phyloP scores from a whole-genome alignment of 495 filamentous ascomycete species.

The Trichoderma asperelloides region DNA sequence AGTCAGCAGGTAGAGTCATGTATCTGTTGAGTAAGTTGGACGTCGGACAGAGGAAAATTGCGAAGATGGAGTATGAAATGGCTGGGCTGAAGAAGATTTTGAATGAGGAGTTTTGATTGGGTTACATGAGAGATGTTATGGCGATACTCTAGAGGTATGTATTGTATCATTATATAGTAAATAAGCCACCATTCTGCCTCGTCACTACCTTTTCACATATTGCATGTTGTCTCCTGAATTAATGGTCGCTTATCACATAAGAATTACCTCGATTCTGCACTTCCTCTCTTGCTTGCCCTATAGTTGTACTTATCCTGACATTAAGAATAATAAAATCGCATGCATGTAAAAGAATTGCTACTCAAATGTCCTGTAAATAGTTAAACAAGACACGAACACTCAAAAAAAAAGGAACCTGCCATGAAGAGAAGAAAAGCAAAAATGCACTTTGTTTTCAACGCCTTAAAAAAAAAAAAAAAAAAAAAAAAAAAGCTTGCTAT shows the following conservation, averaged over 20 bases:
- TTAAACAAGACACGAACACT: too few relatives aligned
- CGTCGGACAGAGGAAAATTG: conserved; percentile 65
- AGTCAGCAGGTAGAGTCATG: conserved; percentile 50
- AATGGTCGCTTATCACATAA: too few relatives aligned
- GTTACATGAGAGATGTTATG: background rate
- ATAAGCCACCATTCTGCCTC: background rate
- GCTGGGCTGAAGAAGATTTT: conserved; percentile 57
- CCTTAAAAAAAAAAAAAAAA: background rate
- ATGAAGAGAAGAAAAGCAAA: too few relatives aligned
- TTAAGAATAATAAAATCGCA: background rate
- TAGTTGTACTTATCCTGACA: too few relatives aligned
- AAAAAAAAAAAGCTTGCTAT: background rate
- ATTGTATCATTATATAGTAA: background rate
- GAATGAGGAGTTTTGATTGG: conserved; percentile 6
- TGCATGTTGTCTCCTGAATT: too few relatives aligned
- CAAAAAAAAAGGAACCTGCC: background rate
- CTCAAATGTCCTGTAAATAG: too few relatives aligned
- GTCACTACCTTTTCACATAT: background rate
- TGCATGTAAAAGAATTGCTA: background rate
- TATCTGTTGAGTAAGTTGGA: conserved; percentile 69
- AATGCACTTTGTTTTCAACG: background rate
- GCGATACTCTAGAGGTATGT: background rate
- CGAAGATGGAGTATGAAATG: conserved; percentile 65
- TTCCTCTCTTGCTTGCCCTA: too few relatives aligned
- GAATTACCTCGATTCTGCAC: too few relatives aligned